Evolutionary conservation across 2,329 filamentous ascomycete genomes (phyloP).

Genomic region (Ilyonectria sp.): DNA sequence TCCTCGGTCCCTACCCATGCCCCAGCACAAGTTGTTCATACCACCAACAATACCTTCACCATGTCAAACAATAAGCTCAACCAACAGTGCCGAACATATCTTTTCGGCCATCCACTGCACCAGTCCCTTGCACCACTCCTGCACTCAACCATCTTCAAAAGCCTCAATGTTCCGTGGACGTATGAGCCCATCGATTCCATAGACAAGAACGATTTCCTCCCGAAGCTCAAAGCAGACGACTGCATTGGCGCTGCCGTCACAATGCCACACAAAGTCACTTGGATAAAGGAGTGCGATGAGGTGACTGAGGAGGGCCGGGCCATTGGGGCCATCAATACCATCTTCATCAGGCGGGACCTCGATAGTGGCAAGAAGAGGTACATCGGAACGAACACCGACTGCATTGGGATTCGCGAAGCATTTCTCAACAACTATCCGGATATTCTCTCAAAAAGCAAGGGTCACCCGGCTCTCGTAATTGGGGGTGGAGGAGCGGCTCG

Average conservation of each 20-base stretch:
- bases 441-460: constrained; percentile 1
- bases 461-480: constrained; percentile 20
- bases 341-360: constrained; percentile 12
- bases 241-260: constrained; percentile 26
- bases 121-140: constrained; percentile 20
- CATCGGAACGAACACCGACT: constrained; percentile 29
- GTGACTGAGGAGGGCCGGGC: constrained; percentile 23
- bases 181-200: constrained; percentile 20
- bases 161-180: constrained; percentile 23
- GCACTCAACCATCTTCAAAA: constrained; percentile 25
- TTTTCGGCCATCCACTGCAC: constrained; percentile 21
- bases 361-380: constrained; percentile 16
- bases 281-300: constrained; percentile 26
- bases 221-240: constrained; percentile 19
- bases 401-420: constrained; percentile 24
- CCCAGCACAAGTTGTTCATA: background rate
- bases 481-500: constrained; percentile 26
- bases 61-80: constrained; percentile 16
- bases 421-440: constrained; percentile 23
- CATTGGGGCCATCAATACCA: constrained; percentile 29
- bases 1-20: background rate
- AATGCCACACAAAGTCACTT: constrained; percentile 29
- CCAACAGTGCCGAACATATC: constrained; percentile 15
- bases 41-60: background rate
- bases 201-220: constrained; percentile 27